Base-by-base conservation (phyloP, 1,139 yeast species). In the Blastobotrys apis region DNA sequence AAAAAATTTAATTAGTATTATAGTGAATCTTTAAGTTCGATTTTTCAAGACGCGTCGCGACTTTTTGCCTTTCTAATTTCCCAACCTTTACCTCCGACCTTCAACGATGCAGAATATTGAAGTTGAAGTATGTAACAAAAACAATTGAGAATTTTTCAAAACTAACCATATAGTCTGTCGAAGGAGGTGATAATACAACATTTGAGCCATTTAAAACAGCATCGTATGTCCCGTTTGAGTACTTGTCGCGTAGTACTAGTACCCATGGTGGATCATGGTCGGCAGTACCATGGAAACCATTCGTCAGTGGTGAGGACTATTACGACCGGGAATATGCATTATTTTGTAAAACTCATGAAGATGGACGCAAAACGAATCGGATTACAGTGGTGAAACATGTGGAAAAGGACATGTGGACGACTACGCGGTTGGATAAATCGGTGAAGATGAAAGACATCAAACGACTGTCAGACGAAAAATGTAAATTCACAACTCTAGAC, bases 381-480 rank as follows among this genome's bases (percentile, higher is more conserved):
- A 10, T 55, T 36, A 56, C 54, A 2, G 42, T 53, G 8, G 39
- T 53, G 19, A 50, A 55, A 39, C 48, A 43, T 23, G 46, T 49
- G 17, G 45, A 31, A 16, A 44, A 37, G 3, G 47, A 49, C 26
- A 21, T 50, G 17, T 56, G 52, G 51, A 37, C 50, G 31, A 41
- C 53, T 9, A 44, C 48, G 13, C 47, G 47, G 30, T 43, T 56
- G 19, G 54, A 54, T 39, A 52, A 50, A 32, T 26, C 33, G 12
- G 45, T 53, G 10, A 38, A 53, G 22, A 43, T 54, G 40, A 46
- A 49, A 30, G 59, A 56, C 35, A 32, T 56, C 29, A 47, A 51
- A 20, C 41, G 41, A 22, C 40, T 53, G 19, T 39, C 45, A 16
- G 43, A 27, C 29, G 15, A 17, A 6, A 31, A 5, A 22, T n/a